Conservation (phyloP, 495 filamentous ascomycete species). For the Cercophora samala region DNA sequence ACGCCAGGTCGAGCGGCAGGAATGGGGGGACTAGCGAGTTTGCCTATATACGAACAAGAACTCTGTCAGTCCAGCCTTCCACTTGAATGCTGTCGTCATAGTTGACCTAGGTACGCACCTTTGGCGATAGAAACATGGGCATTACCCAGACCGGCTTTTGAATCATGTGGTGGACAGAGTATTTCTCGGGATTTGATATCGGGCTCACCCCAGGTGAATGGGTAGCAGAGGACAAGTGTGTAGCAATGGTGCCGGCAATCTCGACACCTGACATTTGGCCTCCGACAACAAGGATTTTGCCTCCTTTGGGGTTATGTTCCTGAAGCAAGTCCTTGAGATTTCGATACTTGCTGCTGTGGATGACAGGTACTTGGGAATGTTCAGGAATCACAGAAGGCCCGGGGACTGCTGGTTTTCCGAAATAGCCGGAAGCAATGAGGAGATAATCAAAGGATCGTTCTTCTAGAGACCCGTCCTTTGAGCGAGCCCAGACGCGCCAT, state of each 20-base stretch:
- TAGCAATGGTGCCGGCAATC: conserved; percentile 66
- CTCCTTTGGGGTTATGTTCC: conserved; percentile 28
- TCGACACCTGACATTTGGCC: conserved; percentile 83
- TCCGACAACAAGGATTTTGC: conserved; percentile 75
- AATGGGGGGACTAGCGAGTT: conserved; percentile 54
- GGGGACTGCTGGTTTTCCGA: conserved; percentile 59
- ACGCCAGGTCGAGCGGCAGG: conserved; percentile 69
- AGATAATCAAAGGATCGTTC: conserved; percentile 63
- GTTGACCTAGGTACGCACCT: conserved; percentile 37
- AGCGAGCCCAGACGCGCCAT: conserved; percentile 56
- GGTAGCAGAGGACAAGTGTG: conserved; percentile 59
- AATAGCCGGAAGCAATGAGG: conserved; percentile 74
- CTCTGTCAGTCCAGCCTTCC: too few species aligned
- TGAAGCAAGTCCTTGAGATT: conserved; percentile 39
- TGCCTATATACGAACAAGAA: too few species aligned
- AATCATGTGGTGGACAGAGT: conserved; percentile 64
- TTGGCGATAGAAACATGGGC: conserved; percentile 57
- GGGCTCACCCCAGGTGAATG: conserved; percentile 43
- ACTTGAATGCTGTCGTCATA: too few species aligned
- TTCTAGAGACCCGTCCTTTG: conserved; percentile 27
- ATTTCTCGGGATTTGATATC: conserved; percentile 33
- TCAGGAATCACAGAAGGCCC: conserved; percentile 27
- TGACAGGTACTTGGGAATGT: conserved; percentile 39
- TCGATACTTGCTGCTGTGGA: conserved; percentile 61
- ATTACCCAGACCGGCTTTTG: conserved; percentile 71